Percentiles rank a stretch among this genome's conserved stretches.
Conservation (phyloP, 2,329 filamentous ascomycete genomes). For the Arachnopeziza araneosa region DNA sequence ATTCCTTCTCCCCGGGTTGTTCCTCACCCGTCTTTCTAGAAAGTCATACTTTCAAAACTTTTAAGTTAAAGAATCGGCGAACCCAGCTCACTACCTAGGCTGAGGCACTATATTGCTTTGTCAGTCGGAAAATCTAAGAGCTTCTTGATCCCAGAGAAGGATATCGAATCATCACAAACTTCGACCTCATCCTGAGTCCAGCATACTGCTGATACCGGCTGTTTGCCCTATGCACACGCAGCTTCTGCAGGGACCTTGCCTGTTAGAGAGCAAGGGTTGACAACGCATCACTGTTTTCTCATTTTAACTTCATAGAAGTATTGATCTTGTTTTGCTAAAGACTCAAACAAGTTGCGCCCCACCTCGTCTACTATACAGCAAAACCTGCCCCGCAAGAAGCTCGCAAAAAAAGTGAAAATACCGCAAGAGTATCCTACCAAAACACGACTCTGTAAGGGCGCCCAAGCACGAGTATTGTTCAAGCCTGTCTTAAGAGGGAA, state of each 20-base stretch:
- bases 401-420: too few relatives aligned
- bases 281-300: too few relatives aligned
- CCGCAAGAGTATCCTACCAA: too few relatives aligned
- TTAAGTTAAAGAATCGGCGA: not conserved
- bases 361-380: too few relatives aligned
- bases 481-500: too few relatives aligned
- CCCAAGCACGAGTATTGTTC: too few relatives aligned
- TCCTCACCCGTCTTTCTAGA: not conserved
- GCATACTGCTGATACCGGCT: not conserved
- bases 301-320: too few relatives aligned
- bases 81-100: not conserved
- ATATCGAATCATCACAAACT: not conserved
- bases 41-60: not conserved
- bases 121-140: not conserved
- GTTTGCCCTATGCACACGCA: not conserved
- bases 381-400: too few relatives aligned
- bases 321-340: not conserved
- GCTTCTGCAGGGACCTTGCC: not conserved
- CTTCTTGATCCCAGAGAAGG: not conserved
- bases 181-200: not conserved
- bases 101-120: not conserved
- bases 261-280: not conserved
- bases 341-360: not conserved
- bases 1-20: not conserved
- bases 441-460: too few relatives aligned